phyloP scores from a whole-genome alignment of 2,329 filamentous ascomycete species.

The Fusarium bactridioides region DNA sequence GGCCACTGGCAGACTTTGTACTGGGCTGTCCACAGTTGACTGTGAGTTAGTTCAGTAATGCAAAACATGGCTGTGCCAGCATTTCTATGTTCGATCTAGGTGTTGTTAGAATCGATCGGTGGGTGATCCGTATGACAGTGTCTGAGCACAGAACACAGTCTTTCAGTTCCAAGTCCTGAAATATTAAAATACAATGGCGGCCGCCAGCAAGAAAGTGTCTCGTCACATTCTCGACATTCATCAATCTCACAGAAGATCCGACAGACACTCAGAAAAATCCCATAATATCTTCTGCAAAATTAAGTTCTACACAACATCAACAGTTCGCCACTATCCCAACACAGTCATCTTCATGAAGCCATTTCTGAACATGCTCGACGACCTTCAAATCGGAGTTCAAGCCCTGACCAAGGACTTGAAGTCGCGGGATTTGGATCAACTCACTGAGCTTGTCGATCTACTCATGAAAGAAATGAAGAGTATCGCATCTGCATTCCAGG shows the following conservation, averaged over 20 bases:
- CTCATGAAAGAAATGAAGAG: background rate
- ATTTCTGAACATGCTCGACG: rapidly evolving
- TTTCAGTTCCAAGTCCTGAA: rapidly evolving
- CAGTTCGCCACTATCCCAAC: rapidly evolving
- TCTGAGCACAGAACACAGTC: background rate
- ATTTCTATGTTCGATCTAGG: too few species aligned
- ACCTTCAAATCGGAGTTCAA: rapidly evolving
- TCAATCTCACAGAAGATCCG: background rate
- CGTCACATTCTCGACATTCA: background rate
- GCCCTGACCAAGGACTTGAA: background rate
- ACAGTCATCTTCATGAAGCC: background rate
- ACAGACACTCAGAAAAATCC: background rate
- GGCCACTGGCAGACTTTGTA: too few species aligned
- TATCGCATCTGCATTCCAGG: background rate
- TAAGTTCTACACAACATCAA: background rate
- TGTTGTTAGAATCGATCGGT: too few species aligned
- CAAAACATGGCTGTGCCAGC: too few species aligned
- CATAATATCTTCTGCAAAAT: background rate
- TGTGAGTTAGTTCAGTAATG: too few species aligned
- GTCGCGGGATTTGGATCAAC: rapidly evolving
- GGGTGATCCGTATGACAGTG: too few species aligned
- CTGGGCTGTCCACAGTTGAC: too few species aligned
- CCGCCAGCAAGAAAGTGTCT: background rate
- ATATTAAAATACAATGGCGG: background rate
- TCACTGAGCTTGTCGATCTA: rapidly evolving